Conservation (phyloP, 495 filamentous ascomycete species). For the Penicillium roqueforti region DNA sequence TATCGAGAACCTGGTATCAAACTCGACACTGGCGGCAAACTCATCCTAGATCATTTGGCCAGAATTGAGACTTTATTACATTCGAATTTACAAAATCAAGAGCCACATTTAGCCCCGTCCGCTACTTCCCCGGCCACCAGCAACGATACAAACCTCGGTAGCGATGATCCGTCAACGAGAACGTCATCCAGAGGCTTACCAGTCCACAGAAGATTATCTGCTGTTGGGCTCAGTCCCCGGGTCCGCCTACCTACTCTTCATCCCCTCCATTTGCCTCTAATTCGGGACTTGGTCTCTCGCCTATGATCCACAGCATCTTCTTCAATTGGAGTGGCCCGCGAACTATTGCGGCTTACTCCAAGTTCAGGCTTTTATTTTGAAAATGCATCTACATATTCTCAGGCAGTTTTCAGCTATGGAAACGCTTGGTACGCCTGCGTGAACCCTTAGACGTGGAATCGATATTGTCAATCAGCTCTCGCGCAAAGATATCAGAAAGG, state of each 20-base stretch:
- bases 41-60: constrained; percentile 71
- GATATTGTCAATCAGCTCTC: constrained; percentile 66
- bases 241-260: constrained; percentile 61
- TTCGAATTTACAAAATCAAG: constrained; percentile 51
- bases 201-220: constrained; percentile 54
- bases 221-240: constrained; percentile 70
- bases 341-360: constrained; percentile 56
- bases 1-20: constrained; percentile 86
- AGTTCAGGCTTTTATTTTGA: constrained; percentile 66
- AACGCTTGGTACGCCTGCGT: constrained; percentile 85
- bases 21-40: constrained; percentile 78
- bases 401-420: constrained; percentile 72
- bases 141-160: constrained; percentile 62
- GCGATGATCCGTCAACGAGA: constrained; percentile 55
- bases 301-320: constrained; percentile 71
- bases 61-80: constrained; percentile 76
- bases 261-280: constrained; percentile 75
- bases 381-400: constrained; percentile 68
- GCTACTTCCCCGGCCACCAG: constrained; percentile 64
- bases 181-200: constrained; percentile 28
- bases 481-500: constrained; percentile 70
- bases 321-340: constrained; percentile 78
- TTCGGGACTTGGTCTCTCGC: constrained; percentile 71
- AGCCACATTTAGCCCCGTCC: constrained; percentile 42
- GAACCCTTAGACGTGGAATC: constrained; percentile 77